Conservation (phyloP, 108 stramenopile species). For the Bacterosira constricta region DNA sequence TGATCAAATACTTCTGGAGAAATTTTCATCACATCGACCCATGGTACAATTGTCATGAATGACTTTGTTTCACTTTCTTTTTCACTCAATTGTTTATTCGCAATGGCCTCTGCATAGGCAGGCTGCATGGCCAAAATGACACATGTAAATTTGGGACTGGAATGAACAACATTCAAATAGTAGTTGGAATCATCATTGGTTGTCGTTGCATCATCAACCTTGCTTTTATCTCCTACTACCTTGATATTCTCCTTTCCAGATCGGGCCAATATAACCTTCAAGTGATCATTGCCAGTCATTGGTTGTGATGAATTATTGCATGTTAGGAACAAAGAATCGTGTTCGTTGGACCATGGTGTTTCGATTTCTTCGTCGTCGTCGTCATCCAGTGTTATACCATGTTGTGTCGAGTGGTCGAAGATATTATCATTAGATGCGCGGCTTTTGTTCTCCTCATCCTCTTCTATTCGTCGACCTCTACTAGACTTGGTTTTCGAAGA, state of each 20-base stretch:
- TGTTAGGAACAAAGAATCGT: constrained; percentile 18
- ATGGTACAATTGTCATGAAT: constrained; percentile 7
- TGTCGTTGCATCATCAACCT: too few species aligned
- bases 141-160: constrained; percentile 12
- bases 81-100: background rate
- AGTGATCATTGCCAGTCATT: constrained; percentile 10
- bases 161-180: constrained; percentile 21
- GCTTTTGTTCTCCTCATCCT: background rate
- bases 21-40: constrained; percentile 34
- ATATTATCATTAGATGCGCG: background rate
- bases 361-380: constrained; percentile 8
- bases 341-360: constrained; percentile 23
- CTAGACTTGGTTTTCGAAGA: too few species aligned
- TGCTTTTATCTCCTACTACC: too few species aligned
- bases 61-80: background rate
- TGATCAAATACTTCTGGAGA: constrained; percentile 15
- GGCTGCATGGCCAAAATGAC: constrained; percentile 26
- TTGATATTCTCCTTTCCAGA: constrained; percentile 15
- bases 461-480: background rate
- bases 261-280: constrained; percentile 15
- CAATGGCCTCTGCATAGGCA: constrained; percentile 10
- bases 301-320: background rate
- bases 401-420: background rate
- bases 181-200: too few species aligned
- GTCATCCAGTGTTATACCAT: background rate